Evolutionary conservation across 2,329 filamentous ascomycete species (phyloP), one percentile per base, ranked within the genome.

Genomic region (Penicillium sp.): DNA sequence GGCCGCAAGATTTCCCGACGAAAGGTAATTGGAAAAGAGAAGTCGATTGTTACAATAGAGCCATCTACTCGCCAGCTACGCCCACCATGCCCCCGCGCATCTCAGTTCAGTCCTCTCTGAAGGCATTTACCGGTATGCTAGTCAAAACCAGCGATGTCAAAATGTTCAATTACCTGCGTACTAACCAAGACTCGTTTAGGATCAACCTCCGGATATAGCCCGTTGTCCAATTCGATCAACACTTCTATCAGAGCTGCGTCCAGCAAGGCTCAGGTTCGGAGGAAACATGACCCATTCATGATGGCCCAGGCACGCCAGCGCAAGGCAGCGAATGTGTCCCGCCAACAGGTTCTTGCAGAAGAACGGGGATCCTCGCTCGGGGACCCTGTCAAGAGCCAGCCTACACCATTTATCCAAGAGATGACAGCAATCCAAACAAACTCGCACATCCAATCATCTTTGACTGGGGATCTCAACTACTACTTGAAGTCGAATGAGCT

Each of bases 301-400:
- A 84, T 88, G 75, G 88, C 88, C 3, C 90, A 95, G 74, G 87
- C 90, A 31, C 84, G 88, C 67, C 90, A 91, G 71, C 87, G 90
- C 59, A 96, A 93, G 75, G 85, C 88, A 11, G 90, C 88, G 62
- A 96, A 96, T 70, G 73, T 93, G 43, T 84, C 88, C 68, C 86
- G 90, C 49, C 90, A 88, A 67, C 80, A 84, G 59, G 85, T 86
- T 60, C 82, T 97, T 53, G 74, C 84, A 57, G 77, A 84, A 61
- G 79, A 86, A 69, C 85, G 90, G 56, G 80, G 84, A 56, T 80
- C 80, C 44, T 80, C 81, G 43, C 80, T 88, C 62, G 93, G 93
- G 48, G 84, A 95, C 73, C 89, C 91, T 1, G 80, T 99, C 61
- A 83, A 87, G 65, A 94, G 93, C 69, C 81, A 87, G 57, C 75